Percentiles rank a stretch among this genome's conserved stretches.
These are phyloP conservation scores for Penicillium decumbens DNA, from an alignment of 2,329 filamentous ascomycete genomes.

Conservation along the genomic window DNA sequence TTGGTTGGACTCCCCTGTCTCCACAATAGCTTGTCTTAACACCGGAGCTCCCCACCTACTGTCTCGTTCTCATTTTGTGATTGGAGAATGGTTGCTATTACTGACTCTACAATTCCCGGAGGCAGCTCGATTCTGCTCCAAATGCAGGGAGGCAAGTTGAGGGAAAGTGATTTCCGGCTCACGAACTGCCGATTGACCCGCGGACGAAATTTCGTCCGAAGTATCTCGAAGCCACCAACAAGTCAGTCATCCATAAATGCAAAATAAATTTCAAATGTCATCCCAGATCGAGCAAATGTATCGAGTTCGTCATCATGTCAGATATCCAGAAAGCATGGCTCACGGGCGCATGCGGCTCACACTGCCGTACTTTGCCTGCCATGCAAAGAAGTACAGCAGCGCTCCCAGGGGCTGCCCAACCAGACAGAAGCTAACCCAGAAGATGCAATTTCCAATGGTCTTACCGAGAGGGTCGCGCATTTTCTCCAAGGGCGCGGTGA, in stretches of 20 bases:
- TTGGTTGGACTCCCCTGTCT: background rate
- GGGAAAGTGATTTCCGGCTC: background rate
- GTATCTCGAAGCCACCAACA: background rate
- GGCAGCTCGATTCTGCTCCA: background rate
- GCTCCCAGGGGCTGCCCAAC: conserved; percentile 92
- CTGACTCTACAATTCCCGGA: background rate
- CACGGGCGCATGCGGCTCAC: conserved; percentile 49
- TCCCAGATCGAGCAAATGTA: background rate
- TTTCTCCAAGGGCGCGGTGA: conserved; percentile 75
- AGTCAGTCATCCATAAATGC: background rate
- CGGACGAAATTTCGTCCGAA: background rate
- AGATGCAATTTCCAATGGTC: conserved; percentile 84
- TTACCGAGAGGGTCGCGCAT: conserved; percentile 70
- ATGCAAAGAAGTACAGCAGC: conserved; percentile 93
- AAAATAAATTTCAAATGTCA: background rate
- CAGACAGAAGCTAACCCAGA: conserved; percentile 94
- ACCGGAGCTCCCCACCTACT: background rate
- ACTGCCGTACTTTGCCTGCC: conserved; percentile 95
- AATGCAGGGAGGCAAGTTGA: background rate
- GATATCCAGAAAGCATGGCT: background rate
- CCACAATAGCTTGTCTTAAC: background rate
- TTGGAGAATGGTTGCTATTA: background rate
- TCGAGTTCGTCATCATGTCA: background rate
- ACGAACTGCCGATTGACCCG: background rate
- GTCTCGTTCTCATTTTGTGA: background rate